These are phyloP conservation scores for Aspergillus egyptiacus DNA, from an alignment of 495 filamentous ascomycete species.

Conservation along the genomic window DNA sequence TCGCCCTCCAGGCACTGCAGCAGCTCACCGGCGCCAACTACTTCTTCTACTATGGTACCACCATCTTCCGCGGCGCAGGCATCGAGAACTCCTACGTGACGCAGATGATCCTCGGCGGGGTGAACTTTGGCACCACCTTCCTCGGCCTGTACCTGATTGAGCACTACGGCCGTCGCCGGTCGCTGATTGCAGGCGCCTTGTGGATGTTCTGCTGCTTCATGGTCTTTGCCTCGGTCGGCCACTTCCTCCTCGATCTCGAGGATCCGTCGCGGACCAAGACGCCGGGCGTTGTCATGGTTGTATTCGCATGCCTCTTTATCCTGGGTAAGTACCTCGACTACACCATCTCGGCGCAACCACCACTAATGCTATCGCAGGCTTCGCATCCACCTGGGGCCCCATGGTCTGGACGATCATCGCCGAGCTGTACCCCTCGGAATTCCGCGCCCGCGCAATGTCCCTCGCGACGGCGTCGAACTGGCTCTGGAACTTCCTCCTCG, in stretches of 20 bases:
- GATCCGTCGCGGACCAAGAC: conserved; percentile 4
- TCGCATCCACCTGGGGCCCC: conserved; percentile 70
- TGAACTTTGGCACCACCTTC: conserved; percentile 68
- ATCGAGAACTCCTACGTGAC: conserved; percentile 62
- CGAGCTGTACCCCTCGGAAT: conserved; percentile 72
- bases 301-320: conserved; percentile 13
- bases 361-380: conserved; percentile 19
- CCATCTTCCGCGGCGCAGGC: conserved; percentile 62
- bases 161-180: conserved; percentile 58
- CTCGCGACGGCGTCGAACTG: conserved; percentile 76
- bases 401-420: conserved; percentile 76
- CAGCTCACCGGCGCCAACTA: conserved; percentile 48
- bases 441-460: conserved; percentile 67
- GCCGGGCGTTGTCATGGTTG: conserved; percentile 49
- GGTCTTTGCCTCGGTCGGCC: conserved; percentile 61
- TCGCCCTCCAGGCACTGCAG: conserved; percentile 53
- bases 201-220: conserved; percentile 69
- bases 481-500: conserved; percentile 81
- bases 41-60: conserved; percentile 75
- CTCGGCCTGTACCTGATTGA: conserved; percentile 64
- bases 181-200: conserved; percentile 57
- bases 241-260: conserved; percentile 57
- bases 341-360: neutral
- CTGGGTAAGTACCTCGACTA: neutral
- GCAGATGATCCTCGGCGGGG: conserved; percentile 64